Percentiles rank a stretch among this genome's conserved stretches.
These are phyloP conservation scores for Metschnikowia matae DNA, from an alignment of 805 yeast species.

Conservation along the genomic window DNA sequence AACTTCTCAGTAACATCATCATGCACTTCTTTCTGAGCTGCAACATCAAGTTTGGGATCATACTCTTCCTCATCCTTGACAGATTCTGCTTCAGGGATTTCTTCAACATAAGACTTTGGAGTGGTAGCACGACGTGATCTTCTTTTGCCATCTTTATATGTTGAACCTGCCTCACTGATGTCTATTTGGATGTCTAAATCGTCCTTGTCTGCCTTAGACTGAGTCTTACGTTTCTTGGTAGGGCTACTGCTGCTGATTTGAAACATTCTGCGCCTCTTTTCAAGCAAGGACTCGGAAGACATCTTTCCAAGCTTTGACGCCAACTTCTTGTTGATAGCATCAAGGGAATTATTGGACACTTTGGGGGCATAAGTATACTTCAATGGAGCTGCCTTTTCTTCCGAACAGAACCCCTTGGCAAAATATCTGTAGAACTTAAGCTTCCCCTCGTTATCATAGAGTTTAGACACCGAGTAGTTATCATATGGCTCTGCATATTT, in stretches of 20 bases:
- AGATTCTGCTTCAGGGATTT: not conserved
- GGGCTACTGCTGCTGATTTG: not conserved
- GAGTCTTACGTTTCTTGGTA: not conserved
- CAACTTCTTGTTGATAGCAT: slow-evolving; percentile 17
- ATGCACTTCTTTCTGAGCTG: not conserved
- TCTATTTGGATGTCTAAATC: not conserved
- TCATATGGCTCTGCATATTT: slow-evolving; percentile 26
- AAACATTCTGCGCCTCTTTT: slow-evolving; percentile 16
- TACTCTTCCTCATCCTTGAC: slow-evolving; percentile 9
- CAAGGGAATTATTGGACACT: slow-evolving; percentile 10
- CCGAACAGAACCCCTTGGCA: slow-evolving; percentile 17
- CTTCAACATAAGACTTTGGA: slow-evolving; percentile 8
- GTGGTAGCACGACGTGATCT: slow-evolving; percentile 2
- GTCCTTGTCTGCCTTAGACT: not conserved
- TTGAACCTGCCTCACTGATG: not conserved
- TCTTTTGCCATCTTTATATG: not conserved
- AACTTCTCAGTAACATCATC: not conserved
- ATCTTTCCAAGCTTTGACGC: slow-evolving; percentile 23
- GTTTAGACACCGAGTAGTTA: slow-evolving; percentile 45
- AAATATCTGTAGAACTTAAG: slow-evolving; percentile 64
- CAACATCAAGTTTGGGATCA: slow-evolving; percentile 5
- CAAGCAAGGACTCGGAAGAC: slow-evolving; percentile 21
- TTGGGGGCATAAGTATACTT: slow-evolving; percentile 7
- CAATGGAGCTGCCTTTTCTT: slow-evolving; percentile 11
- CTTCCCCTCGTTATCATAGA: slow-evolving; percentile 71